A percentile compares a stretch with the other conserved stretches of the same genome.
phyloP scores from a whole-genome alignment of 176 grass and related monocot genomes.

The Ampelocalamus luodianensis region DNA sequence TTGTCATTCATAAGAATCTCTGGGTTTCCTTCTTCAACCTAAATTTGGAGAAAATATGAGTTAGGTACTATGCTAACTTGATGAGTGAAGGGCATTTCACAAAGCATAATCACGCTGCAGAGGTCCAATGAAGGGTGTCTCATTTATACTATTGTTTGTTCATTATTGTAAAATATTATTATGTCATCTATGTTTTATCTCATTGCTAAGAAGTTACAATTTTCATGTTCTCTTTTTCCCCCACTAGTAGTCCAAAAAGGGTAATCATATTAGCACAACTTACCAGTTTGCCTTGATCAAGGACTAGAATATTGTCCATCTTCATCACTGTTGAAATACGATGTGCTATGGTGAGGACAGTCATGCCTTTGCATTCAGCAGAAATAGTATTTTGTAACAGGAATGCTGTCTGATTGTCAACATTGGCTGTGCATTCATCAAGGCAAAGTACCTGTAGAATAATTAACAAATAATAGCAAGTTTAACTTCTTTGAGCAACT shows the following conservation, averaged over 20 bases:
- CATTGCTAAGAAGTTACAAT: neutral
- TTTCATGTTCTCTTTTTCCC: neutral
- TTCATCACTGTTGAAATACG: constrained; percentile 87
- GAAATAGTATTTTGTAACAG: constrained; percentile 83
- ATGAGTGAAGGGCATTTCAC: neutral
- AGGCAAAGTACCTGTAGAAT: constrained; percentile 76
- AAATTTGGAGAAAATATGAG: neutral
- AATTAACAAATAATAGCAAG: neutral
- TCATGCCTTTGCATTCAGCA: constrained; percentile 75
- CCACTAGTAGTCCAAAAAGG: neutral
- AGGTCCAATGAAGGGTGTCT: neutral
- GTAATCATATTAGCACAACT: constrained; percentile 8
- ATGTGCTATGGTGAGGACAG: constrained; percentile 89
- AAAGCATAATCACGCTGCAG: neutral
- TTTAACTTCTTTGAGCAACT: constrained; percentile 19
- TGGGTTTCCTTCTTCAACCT: constrained; percentile 94
- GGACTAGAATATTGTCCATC: constrained; percentile 84
- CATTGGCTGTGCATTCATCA: constrained; percentile 91
- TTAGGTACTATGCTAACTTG: neutral
- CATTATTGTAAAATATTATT: neutral
- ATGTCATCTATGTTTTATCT: neutral
- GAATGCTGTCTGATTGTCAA: constrained; percentile 73
- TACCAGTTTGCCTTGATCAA: constrained; percentile 83
- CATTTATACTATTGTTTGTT: neutral
- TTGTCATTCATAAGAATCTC: constrained; percentile 57